These are phyloP conservation scores for Tetracladium setigerum DNA, from an alignment of 495 filamentous ascomycete species.

Conservation along the genomic window DNA sequence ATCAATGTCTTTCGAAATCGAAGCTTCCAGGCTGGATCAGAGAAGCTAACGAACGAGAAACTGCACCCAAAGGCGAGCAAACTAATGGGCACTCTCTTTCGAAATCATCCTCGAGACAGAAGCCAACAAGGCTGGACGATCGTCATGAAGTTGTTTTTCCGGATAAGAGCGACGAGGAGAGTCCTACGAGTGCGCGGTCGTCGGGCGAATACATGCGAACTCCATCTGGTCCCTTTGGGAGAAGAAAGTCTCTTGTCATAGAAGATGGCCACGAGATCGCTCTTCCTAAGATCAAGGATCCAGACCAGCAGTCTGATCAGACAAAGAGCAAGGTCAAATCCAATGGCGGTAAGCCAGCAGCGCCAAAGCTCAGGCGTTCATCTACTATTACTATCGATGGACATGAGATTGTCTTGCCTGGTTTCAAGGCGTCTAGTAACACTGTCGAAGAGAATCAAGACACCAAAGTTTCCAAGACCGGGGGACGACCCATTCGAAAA, in stretches of 20 bases:
- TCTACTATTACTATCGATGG: slow-evolving; percentile 32
- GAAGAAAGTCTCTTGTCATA: neutral
- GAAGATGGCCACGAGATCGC: neutral
- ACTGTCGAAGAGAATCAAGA: neutral
- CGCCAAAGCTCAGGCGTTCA: slow-evolving; percentile 3
- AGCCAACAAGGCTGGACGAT: neutral
- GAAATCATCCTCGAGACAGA: neutral
- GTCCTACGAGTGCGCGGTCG: neutral
- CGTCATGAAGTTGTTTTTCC: neutral
- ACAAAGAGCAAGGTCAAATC: too few relatives aligned
- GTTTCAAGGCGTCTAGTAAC: neutral
- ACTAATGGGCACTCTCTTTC: neutral
- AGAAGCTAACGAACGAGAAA: neutral
- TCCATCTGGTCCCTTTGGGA: neutral
- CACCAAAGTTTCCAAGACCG: neutral
- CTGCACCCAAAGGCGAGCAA: neutral
- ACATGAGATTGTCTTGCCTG: slow-evolving; percentile 36
- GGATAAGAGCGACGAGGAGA: neutral
- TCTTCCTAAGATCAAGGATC: neutral
- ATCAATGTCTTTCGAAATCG: slow-evolving; percentile 57
- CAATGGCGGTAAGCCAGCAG: neutral
- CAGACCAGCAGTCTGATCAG: neutral
- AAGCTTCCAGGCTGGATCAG: slow-evolving; percentile 23
- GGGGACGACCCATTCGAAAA: neutral
- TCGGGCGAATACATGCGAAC: too few relatives aligned